Conservation (phyloP, 1,139 yeast species). For the Zygosaccharomyces pseudobailii region DNA sequence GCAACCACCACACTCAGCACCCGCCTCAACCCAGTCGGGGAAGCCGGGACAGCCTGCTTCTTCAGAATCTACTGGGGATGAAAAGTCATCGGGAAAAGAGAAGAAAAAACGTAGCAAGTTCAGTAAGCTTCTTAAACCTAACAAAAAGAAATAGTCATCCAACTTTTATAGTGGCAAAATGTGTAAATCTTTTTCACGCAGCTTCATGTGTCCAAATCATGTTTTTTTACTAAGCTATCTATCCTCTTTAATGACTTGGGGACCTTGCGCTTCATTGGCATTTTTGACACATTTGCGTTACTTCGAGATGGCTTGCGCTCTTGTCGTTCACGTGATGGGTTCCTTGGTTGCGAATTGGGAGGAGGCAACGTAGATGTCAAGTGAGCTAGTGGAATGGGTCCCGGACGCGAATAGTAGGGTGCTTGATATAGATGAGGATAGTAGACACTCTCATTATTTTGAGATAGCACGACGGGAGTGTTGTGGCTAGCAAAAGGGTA, state of each 20-base stretch:
- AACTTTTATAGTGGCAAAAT: conserved; percentile 14
- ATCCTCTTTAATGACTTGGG: conserved; percentile 28
- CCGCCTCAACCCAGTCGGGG: conserved; percentile 4
- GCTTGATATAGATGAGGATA: conserved; percentile 3
- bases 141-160: conserved; percentile 26
- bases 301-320: not conserved
- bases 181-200: not conserved
- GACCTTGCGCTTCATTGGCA: conserved; percentile 7
- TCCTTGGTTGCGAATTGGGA: not conserved
- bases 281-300: not conserved
- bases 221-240: conserved; percentile 25
- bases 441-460: not conserved
- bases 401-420: conserved; percentile 2
- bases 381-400: not conserved
- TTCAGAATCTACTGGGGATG: conserved; percentile 6
- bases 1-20: conserved; percentile 13
- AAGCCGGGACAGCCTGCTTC: not conserved
- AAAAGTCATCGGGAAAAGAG: conserved; percentile 19
- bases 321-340: not conserved
- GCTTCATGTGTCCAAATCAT: conserved; percentile 16
- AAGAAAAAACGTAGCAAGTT: conserved; percentile 33
- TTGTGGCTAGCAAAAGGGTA: not conserved
- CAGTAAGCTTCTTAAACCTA: conserved; percentile 23
- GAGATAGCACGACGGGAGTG: not conserved
- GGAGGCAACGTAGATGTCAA: not conserved